A percentile compares a stretch with the other conserved stretches of the same genome.
Conservation (phyloP, 2,329 filamentous ascomycete genomes). For the Cytospora leucostoma region DNA sequence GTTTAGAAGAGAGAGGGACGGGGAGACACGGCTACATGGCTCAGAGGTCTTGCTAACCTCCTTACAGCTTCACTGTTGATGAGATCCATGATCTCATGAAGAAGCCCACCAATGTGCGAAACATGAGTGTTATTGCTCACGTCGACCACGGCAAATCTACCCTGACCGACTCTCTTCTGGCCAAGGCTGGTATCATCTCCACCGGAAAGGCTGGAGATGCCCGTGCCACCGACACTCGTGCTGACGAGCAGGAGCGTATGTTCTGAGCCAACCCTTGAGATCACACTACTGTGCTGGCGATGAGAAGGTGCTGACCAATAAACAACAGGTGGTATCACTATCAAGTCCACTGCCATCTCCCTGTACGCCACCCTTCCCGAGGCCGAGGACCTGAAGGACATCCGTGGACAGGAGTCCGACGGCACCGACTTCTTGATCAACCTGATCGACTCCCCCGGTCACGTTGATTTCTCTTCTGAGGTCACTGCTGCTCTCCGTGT, state of each 20-base stretch:
- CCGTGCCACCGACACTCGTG: conserved; percentile 94
- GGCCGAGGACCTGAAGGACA: conserved; percentile 90
- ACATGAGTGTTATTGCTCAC: conserved; percentile 90
- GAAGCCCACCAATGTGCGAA: conserved; percentile 76
- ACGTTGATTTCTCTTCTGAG: conserved; percentile 99
- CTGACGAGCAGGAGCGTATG: conserved; percentile 91
- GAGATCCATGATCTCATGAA: conserved; percentile 79
- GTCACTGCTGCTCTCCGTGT: conserved; percentile 99
- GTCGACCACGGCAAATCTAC: conserved; percentile 99
- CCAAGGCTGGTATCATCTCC: conserved; percentile 99
- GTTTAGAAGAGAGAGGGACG: conserved; percentile 28
- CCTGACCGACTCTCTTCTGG: conserved; percentile 97
- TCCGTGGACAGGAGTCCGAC: conserved; percentile 81
- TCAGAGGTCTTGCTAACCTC: conserved; percentile 50
- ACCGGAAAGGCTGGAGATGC: conserved; percentile 94
- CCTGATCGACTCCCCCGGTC: conserved; percentile 98
- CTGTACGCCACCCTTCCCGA: conserved; percentile 84
- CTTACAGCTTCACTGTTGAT: conserved; percentile 92
- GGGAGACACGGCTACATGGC: conserved; percentile 13
- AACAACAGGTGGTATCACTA: conserved; percentile 77
- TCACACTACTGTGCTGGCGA: background rate
- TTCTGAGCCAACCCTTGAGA: background rate
- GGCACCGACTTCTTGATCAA: conserved; percentile 99
- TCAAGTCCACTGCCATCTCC: conserved; percentile 99
- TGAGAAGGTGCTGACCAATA: conserved; percentile 18